phyloP scores from a whole-genome alignment of 768 basidiomycete species.

The Pisolithus tinctorius region DNA sequence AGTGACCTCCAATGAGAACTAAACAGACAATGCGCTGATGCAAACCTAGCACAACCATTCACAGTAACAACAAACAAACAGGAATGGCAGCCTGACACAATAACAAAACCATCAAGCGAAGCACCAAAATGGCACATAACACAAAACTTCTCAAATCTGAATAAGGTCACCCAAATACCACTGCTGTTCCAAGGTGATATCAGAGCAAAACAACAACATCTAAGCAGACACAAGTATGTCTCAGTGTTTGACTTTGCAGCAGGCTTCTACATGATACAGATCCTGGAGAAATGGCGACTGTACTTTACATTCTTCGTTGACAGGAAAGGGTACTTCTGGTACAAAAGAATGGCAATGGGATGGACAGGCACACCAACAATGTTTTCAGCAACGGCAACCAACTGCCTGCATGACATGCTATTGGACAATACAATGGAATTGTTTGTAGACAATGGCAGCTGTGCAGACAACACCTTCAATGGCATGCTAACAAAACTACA shows the following conservation, averaged over 20 bases:
- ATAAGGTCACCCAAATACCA: background rate
- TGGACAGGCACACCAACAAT: no score
- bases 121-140: background rate
- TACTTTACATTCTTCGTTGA: no score
- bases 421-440: no score
- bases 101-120: background rate
- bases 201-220: no score
- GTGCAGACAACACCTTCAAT: background rate
- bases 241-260: no score
- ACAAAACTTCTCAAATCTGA: background rate
- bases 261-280: no score
- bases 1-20: constrained; percentile 29
- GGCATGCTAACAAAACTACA: background rate
- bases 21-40: constrained; percentile 13
- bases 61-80: background rate
- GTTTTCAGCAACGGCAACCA: no score
- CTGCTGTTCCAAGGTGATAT: background rate
- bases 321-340: no score
- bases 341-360: no score
- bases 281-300: no score
- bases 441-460: background rate
- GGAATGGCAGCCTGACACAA: background rate
- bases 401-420: no score
- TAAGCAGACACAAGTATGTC: no score
- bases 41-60: background rate